Evolutionary conservation across 768 basidiomycete genomes (phyloP), one percentile per base, ranked within the genome.

Genomic region (Mycena belliarum): DNA sequence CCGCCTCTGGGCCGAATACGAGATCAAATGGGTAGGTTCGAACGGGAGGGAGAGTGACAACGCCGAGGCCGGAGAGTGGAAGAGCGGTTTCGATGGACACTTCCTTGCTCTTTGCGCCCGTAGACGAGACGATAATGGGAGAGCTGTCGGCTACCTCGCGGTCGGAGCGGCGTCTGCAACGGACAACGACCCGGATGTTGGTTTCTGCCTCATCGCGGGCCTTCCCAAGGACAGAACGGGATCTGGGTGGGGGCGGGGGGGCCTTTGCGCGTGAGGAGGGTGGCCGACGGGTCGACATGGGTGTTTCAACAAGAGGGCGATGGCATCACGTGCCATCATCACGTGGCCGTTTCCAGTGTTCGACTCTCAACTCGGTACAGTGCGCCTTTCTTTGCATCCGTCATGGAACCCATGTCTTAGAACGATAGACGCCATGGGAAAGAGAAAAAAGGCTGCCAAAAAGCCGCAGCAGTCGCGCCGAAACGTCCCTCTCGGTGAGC

Each of bases 1-100:
- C 94, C 23, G 95, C 95, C 70, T 97, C 95, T 20, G 95, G 94
- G 3, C 97, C 96, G 75, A 97, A 98, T 8, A 97, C 97, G 25
- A 90, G 77, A 72, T 98, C 95, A 71, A 97, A 99, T 4, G 91
- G 88, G 72, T 98, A 99, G 2, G 92, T 96, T 49, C 89, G 79
- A 3, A 86, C 84, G 12, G 89, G 89, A 23, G 91, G 82, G n/a
- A 86, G 76, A 6, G 84, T 86, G 14, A 90, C 78, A 42, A 92
- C 65, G n/a, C 91, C 91, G 7, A 93, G 70, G 55, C 83, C 87
- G 4, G 88, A 86, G 2, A 82, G 70, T 0, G 89, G 87, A 2
- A 82, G 67, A 5, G 88, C 83, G 0, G 89, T 88, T 72, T 96
- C 91, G 66, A 97, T 87, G 11, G 87, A 88, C 41, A 96, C 80